Percentiles rank a stretch among this genome's conserved stretches.
phyloP scores from a whole-genome alignment of 2,329 filamentous ascomycete genomes.

The Chaetothyriales sp. region DNA sequence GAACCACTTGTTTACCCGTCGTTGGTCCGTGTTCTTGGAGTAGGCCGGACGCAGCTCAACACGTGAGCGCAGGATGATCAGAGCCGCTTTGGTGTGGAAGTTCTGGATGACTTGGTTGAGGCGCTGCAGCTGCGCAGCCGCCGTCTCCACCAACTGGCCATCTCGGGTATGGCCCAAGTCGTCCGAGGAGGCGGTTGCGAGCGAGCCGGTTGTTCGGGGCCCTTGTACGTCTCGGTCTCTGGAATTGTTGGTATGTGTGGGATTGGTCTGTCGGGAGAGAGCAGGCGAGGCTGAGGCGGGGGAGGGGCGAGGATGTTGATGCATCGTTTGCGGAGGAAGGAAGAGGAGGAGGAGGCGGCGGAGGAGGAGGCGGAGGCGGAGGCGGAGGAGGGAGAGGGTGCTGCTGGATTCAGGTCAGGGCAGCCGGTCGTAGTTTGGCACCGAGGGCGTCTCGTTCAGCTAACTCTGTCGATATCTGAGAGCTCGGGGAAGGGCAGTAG shows the following conservation, averaged over 20 bases:
- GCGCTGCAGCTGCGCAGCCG: conserved; percentile 56
- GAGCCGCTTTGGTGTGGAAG: conserved; percentile 75
- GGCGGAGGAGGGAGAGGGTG: neutral
- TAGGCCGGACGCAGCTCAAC: conserved; percentile 49
- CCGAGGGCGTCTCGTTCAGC: neutral
- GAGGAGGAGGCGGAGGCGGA: neutral
- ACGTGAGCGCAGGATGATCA: conserved; percentile 68
- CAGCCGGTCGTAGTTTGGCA: neutral
- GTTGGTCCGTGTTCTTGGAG: conserved; percentile 40
- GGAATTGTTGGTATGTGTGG: conserved; percentile 56
- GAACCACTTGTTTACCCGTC: conserved; percentile 79
- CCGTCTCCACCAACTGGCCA: conserved; percentile 31
- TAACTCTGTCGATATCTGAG: neutral
- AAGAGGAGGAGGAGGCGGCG: neutral
- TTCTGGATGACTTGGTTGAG: conserved; percentile 96
- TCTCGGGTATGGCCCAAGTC: conserved; percentile 29
- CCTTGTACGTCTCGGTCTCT: conserved; percentile 47
- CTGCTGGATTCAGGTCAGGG: neutral
- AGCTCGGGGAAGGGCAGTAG: neutral
- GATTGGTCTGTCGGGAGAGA: conserved; percentile 55
- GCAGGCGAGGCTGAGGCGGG: conserved; percentile 59
- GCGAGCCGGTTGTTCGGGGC: conserved; percentile 34
- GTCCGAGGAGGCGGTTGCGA: conserved; percentile 38
- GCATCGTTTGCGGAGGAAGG: conserved; percentile 43
- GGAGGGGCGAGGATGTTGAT: conserved; percentile 70